Conservation (phyloP, 768 basidiomycete species). For the Hypholoma fasciculare region DNA sequence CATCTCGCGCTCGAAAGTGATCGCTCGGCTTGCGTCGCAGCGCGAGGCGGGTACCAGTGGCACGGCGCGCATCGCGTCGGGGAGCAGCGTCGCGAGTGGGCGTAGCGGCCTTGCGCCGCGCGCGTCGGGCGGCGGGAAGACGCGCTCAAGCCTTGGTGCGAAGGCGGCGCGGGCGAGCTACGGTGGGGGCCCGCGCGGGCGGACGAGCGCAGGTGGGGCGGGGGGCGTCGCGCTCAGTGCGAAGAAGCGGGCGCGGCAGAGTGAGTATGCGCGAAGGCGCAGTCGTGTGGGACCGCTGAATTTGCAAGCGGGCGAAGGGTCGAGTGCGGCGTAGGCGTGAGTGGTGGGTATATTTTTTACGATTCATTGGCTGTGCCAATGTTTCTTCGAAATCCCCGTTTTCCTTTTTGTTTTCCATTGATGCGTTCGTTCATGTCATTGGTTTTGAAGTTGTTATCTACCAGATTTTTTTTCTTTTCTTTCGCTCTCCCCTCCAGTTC, state of each 20-base stretch:
- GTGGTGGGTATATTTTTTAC: neutral
- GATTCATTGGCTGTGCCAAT: neutral
- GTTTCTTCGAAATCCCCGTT: no score
- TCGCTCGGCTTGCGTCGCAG: slow-evolving; percentile 74
- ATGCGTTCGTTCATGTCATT: no score
- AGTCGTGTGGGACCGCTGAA: slow-evolving; percentile 34
- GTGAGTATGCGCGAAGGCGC: slow-evolving; percentile 65
- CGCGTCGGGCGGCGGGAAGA: slow-evolving; percentile 20
- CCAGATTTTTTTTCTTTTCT: no score
- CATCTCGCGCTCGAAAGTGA: slow-evolving; percentile 80
- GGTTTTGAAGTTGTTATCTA: no score
- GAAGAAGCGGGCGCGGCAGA: slow-evolving; percentile 75
- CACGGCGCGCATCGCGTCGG: slow-evolving; percentile 9
- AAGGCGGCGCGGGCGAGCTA: slow-evolving; percentile 40
- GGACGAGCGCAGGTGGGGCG: slow-evolving; percentile 22
- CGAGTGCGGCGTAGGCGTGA: neutral
- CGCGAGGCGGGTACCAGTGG: slow-evolving; percentile 42
- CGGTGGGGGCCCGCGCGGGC: slow-evolving; percentile 27
- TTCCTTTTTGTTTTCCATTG: no score
- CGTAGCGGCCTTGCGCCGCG: slow-evolving; percentile 13
- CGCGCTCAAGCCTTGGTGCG: slow-evolving; percentile 54
- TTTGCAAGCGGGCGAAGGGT: neutral
- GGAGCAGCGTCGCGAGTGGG: slow-evolving; percentile 14
- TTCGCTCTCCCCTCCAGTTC: no score
- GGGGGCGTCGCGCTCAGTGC: slow-evolving; percentile 53